These are phyloP conservation scores for Hemileia vastatrix DNA, from an alignment of 1,284 basidiomycete genomes.

Conservation along the genomic window DNA sequence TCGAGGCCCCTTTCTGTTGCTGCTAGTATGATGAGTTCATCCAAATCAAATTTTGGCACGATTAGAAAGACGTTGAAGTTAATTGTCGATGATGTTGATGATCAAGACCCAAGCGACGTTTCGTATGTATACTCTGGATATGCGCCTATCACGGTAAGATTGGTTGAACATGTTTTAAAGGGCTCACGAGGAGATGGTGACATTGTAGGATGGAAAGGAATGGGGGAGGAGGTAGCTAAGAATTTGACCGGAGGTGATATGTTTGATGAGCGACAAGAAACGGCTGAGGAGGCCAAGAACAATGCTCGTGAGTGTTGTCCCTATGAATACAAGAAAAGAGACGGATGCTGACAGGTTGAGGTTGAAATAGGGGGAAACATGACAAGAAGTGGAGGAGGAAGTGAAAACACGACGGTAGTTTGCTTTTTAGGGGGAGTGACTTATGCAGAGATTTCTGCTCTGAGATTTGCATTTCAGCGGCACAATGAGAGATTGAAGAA, in stretches of 20 bases:
- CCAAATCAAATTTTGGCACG: slow-evolving; percentile 54
- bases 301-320: slow-evolving; percentile 40
- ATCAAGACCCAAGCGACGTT: slow-evolving; percentile 69
- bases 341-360: too few species aligned
- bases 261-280: slow-evolving; percentile 63
- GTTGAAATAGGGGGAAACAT: slow-evolving; percentile 2
- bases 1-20: slow-evolving; percentile 4
- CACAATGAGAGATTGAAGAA: slow-evolving; percentile 51
- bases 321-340: background rate
- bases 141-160: slow-evolving; percentile 79
- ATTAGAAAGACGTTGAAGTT: slow-evolving; percentile 78
- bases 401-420: slow-evolving; percentile 70
- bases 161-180: slow-evolving; percentile 53
- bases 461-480: slow-evolving; percentile 54
- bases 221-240: slow-evolving; percentile 78
- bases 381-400: slow-evolving; percentile 44
- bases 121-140: slow-evolving; percentile 95
- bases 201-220: slow-evolving; percentile 89
- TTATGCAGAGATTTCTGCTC: slow-evolving; percentile 86
- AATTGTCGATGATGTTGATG: slow-evolving; percentile 75
- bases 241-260: slow-evolving; percentile 68
- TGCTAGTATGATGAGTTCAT: slow-evolving; percentile 14
- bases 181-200: slow-evolving; percentile 63
- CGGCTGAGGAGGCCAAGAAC: slow-evolving; percentile 41
- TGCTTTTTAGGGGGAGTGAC: slow-evolving; percentile 99